Percentiles rank a stretch among this genome's conserved stretches.
phyloP scores from a whole-genome alignment of 2,329 filamentous ascomycete species.

The Chaetomiaceae sp. region DNA sequence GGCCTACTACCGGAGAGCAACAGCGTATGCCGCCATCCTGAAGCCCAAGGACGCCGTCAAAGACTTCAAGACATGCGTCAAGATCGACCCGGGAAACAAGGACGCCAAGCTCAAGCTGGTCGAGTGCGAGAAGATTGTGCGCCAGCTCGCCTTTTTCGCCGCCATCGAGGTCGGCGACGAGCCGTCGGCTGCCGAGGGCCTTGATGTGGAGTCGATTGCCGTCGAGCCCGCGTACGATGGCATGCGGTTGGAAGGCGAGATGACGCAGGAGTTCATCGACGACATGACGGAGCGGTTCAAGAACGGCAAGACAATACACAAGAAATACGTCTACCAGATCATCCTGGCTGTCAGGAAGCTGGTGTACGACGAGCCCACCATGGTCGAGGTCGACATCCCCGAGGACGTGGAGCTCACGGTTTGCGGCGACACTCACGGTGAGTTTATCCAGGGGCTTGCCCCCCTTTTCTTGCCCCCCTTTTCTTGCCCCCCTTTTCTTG shows the following conservation, averaged over 20 bases:
- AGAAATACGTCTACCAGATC: slow-evolving; percentile 97
- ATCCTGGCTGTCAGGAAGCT: slow-evolving; percentile 84
- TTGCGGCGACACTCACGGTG: slow-evolving; percentile 91
- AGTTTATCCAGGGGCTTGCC: background rate
- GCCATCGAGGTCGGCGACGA: slow-evolving; percentile 92
- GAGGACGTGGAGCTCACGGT: slow-evolving; percentile 79
- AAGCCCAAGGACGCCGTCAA: slow-evolving; percentile 81
- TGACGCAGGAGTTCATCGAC: slow-evolving; percentile 95
- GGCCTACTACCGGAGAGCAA: slow-evolving; percentile 91
- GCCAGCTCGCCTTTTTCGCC: slow-evolving; percentile 85
- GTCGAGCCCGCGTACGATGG: slow-evolving; percentile 87
- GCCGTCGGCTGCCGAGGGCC: slow-evolving; percentile 83
- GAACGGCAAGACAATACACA: slow-evolving; percentile 88
- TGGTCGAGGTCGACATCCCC: slow-evolving; percentile 87
- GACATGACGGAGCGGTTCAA: slow-evolving; percentile 98
- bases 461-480: background rate
- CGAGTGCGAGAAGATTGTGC: slow-evolving; percentile 92
- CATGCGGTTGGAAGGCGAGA: slow-evolving; percentile 67
- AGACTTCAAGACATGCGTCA: slow-evolving; percentile 88
- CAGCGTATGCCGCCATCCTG: slow-evolving; percentile 87
- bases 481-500: background rate
- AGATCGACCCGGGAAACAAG: slow-evolving; percentile 80
- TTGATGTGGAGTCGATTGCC: slow-evolving; percentile 80
- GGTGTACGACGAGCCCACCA: slow-evolving; percentile 87
- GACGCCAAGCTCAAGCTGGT: slow-evolving; percentile 86